phyloP scores from a whole-genome alignment of 768 basidiomycete genomes.

The Termitomyces sp. region DNA sequence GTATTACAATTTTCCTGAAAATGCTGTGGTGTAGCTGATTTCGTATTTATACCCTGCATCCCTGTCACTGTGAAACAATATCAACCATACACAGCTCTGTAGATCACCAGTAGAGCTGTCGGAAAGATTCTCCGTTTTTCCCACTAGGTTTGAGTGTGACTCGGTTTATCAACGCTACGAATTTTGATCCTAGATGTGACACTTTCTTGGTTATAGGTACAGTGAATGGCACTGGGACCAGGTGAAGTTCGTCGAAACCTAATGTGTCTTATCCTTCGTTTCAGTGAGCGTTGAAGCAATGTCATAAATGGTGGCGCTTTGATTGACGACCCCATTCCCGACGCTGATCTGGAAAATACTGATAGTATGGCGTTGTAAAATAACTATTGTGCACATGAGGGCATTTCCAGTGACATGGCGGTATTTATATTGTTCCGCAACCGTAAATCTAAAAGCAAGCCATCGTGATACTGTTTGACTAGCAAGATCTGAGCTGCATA shows the following conservation, averaged over 20 bases:
- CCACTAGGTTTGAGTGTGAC: background rate
- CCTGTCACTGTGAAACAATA: background rate
- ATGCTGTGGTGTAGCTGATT: slow-evolving; percentile 30
- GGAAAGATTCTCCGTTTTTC: background rate
- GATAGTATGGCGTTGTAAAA: too few relatives aligned
- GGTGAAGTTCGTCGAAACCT: slow-evolving; percentile 1
- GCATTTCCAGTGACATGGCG: too few relatives aligned
- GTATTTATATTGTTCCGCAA: too few relatives aligned
- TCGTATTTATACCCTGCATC: background rate
- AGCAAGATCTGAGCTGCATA: too few relatives aligned
- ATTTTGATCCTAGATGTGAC: too few relatives aligned
- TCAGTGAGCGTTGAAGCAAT: slow-evolving; percentile 47
- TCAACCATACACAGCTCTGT: too few relatives aligned
- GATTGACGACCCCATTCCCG: slow-evolving; percentile 42
- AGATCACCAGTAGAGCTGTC: too few relatives aligned
- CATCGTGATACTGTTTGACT: too few relatives aligned
- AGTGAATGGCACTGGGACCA: background rate
- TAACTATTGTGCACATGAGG: too few relatives aligned
- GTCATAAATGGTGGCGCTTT: slow-evolving; percentile 47
- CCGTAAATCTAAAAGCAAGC: too few relatives aligned
- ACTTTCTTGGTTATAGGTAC: too few relatives aligned
- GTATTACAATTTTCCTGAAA: slow-evolving; percentile 47
- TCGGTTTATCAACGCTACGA: too few relatives aligned
- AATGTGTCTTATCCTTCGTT: slow-evolving; percentile 5
- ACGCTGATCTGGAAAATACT: slow-evolving; percentile 46